Evolutionary conservation across 176 grass and related monocot species (phyloP).

Genomic region (Musa schizocarpa): DNA sequence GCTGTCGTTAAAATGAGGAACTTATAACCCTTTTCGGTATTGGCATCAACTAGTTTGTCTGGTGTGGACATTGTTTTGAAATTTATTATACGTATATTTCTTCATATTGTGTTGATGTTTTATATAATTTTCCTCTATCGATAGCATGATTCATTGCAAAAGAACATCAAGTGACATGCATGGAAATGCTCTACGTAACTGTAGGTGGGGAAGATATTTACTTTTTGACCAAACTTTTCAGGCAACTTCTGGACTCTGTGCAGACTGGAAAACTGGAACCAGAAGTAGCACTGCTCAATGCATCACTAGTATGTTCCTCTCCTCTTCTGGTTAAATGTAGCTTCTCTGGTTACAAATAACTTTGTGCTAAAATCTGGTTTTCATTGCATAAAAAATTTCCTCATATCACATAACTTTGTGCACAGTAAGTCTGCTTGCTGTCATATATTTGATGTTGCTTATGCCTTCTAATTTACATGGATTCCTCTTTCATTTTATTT

Average conservation of each 20-base stretch:
- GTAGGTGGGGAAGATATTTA: background rate
- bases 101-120: no score
- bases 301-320: slow-evolving; percentile 45
- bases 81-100: no score
- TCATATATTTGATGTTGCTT: background rate
- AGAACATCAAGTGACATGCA: no score
- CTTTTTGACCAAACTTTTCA: slow-evolving; percentile 11
- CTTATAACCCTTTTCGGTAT: no score
- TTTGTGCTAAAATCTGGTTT: background rate
- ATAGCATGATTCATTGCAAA: no score
- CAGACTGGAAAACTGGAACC: slow-evolving; percentile 73
- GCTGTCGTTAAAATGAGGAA: no score
- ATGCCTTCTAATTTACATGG: background rate
- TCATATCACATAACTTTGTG: background rate
- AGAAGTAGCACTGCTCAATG: slow-evolving; percentile 69
- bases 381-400: no score
- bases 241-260: slow-evolving; percentile 72
- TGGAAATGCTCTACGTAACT: no score
- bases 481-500: background rate
- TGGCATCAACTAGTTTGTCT: no score
- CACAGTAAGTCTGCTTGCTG: background rate
- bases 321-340: background rate
- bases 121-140: no score
- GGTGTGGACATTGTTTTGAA: no score
- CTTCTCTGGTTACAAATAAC: background rate